These are phyloP conservation scores for Ceratocystis variospora DNA, from an alignment of 2,329 filamentous ascomycete species.

Conservation along the genomic window DNA sequence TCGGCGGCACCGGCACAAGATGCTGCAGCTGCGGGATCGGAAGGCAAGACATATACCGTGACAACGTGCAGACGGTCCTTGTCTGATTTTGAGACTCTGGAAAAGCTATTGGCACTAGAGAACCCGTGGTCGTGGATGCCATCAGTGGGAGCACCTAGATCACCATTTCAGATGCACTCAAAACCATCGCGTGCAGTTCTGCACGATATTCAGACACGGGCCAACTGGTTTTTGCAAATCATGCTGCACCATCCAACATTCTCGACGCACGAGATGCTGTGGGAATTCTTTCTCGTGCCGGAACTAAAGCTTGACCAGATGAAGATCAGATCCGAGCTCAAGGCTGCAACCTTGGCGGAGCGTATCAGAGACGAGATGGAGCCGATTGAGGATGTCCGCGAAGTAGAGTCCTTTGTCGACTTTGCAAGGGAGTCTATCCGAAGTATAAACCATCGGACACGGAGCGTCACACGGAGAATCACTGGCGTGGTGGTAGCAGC, in stretches of 20 bases:
- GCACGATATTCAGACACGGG: constrained; percentile 70
- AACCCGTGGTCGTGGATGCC: constrained; percentile 95
- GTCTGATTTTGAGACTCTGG: constrained; percentile 80
- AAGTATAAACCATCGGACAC: constrained; percentile 68
- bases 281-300: constrained; percentile 97
- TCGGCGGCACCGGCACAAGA: constrained; percentile 62
- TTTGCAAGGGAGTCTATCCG: constrained; percentile 84
- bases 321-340: constrained; percentile 72
- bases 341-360: constrained; percentile 69
- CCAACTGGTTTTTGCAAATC: constrained; percentile 79
- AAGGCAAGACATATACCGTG: constrained; percentile 63
- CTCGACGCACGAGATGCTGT: constrained; percentile 88
- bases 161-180: constrained; percentile 84
- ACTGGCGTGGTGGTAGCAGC: constrained; percentile 44
- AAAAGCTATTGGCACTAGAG: constrained; percentile 69
- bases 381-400: constrained; percentile 66
- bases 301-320: constrained; percentile 86
- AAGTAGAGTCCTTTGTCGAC: constrained; percentile 85
- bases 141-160: constrained; percentile 59
- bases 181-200: constrained; percentile 78
- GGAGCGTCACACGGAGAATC: constrained; percentile 65
- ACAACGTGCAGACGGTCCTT: constrained; percentile 85
- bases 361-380: constrained; percentile 80
- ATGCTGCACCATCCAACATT: constrained; percentile 84
- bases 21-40: constrained; percentile 29